These are phyloP conservation scores for Collybia mongolica DNA, from an alignment of 768 basidiomycete species.

Conservation along the genomic window DNA sequence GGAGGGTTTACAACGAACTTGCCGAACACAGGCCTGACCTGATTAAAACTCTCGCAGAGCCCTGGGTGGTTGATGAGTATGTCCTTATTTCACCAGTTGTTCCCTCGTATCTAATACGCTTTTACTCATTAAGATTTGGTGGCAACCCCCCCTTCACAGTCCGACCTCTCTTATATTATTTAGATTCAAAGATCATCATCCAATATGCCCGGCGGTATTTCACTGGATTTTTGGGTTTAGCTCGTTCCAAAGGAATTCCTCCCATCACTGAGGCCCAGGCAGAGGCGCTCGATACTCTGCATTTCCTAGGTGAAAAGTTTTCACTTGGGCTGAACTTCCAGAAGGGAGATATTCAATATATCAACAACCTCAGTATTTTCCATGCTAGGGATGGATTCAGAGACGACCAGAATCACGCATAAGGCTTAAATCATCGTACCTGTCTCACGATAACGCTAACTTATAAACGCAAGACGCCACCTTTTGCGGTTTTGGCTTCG, in stretches of 20 bases:
- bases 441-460: neutral
- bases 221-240: constrained; percentile 32
- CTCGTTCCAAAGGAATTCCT: constrained; percentile 35
- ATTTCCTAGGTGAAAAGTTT: constrained; percentile 42
- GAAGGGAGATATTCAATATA: constrained; percentile 50
- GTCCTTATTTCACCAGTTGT: neutral
- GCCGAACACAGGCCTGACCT: constrained; percentile 44
- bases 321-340: constrained; percentile 43
- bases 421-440: constrained; percentile 7
- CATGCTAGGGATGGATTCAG: constrained; percentile 43
- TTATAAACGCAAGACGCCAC: constrained; percentile 4
- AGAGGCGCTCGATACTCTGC: constrained; percentile 43
- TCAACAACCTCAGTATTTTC: constrained; percentile 42
- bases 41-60: constrained; percentile 37
- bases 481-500: constrained; percentile 14
- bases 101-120: neutral
- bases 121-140: constrained; percentile 35
- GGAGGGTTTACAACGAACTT: constrained; percentile 45
- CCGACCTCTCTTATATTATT: constrained; percentile 39
- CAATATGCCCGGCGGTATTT: constrained; percentile 47
- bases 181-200: constrained; percentile 38
- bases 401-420: constrained; percentile 39
- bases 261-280: constrained; percentile 48
- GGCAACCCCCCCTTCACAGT: constrained; percentile 28
- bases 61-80: constrained; percentile 42